These are phyloP conservation scores for Geotrichum restrictum DNA, from an alignment of 1,139 yeast species.

Conservation along the genomic window DNA sequence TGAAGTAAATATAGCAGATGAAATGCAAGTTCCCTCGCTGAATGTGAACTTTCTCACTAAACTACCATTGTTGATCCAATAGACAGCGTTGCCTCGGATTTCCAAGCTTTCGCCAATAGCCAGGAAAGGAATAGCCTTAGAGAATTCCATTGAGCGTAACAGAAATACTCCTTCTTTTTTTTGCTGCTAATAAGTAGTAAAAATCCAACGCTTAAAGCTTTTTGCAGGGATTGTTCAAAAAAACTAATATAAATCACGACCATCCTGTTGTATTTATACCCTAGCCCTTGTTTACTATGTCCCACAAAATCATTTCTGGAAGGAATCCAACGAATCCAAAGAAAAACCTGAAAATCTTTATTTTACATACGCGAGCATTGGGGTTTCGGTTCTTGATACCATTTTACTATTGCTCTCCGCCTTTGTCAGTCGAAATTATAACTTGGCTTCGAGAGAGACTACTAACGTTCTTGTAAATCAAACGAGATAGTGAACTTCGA, in stretches of 20 bases:
- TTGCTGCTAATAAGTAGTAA: not conserved
- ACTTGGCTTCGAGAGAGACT: too few relatives aligned
- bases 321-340: not conserved
- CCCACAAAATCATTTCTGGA: too few relatives aligned
- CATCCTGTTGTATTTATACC: not conserved
- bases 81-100: conserved; percentile 32
- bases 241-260: too few relatives aligned
- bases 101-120: conserved; percentile 16
- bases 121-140: not conserved
- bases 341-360: conserved; percentile 4
- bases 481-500: not conserved
- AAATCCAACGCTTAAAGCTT: too few relatives aligned
- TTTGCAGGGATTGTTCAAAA: too few relatives aligned
- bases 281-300: too few relatives aligned
- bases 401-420: not conserved
- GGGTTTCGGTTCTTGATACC: not conserved
- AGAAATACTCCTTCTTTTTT: too few relatives aligned
- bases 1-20: conserved; percentile 48
- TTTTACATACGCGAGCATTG: not conserved
- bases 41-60: conserved; percentile 50
- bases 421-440: not conserved
- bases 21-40: conserved; percentile 45
- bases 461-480: not conserved
- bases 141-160: not conserved
- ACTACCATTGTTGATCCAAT: conserved; percentile 50